Evolutionary conservation across 768 basidiomycete species (phyloP), one percentile per base, ranked within the genome.

Genomic region (Rhodotorula babjevae): DNA sequence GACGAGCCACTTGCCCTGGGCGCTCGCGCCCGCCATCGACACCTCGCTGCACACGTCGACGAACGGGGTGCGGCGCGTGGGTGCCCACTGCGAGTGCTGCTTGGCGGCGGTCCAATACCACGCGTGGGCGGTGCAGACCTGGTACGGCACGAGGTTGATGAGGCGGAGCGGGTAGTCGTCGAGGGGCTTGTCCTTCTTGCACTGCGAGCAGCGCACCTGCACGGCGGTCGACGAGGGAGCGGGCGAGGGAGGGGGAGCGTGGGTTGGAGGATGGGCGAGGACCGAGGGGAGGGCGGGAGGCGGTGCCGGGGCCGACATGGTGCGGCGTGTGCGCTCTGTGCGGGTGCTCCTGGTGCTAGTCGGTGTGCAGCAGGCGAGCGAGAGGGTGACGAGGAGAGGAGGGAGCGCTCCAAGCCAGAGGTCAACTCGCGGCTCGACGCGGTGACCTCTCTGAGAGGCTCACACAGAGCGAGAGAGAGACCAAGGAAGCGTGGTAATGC

Each of bases 51-150:
- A 59, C 18, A 60, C 49, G n/a, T 63, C 3, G 27, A 46, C 29
- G 21, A 69, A 2, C 31, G 15, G 6, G 1, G 8, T 67, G 25
- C n/a, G 40, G 27, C 29, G 31, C 23, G 49, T 27, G 0, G 72
- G 72, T 3, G 65, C 65, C 72, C 72, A 73, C 27, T 56, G 40
- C 6, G 10, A 18, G 9, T 40, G 49, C 27, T 47, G 33, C 40
- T 69, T 73, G n/a, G 58, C 49, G 0, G 33, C n/a, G 0, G 72
- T 73, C 72, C 72, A 73, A 65, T 73, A 73, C 72, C 72, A 73
- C 23, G 33, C 56, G 61, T 73, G 72, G 16, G 53, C 33, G 55
- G n/a, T 6, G 56, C 72, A 73, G 50, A 73, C 67, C 2, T 50
- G 67, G 68, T 63, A 73, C 16, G 68, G 72, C n/a, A 52, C 29